These are phyloP conservation scores for Vitis amurensis DNA, from an alignment of 164 flowering plant species.

Conservation along the genomic window DNA sequence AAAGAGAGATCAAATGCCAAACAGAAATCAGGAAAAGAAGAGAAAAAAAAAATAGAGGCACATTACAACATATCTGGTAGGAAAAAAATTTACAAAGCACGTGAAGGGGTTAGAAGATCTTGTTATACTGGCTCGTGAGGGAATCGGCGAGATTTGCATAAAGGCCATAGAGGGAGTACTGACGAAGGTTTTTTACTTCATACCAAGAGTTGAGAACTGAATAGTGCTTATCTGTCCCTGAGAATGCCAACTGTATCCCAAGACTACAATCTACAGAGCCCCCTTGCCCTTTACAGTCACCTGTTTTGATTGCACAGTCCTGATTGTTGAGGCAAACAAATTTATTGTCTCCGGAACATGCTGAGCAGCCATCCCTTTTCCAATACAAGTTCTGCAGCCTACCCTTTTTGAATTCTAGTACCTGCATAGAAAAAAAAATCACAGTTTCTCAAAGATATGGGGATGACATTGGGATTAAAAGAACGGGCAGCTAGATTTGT, in stretches of 20 bases:
- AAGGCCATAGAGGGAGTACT: slow-evolving; percentile 84
- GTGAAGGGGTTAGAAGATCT: slow-evolving; percentile 41
- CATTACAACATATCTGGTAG: not conserved
- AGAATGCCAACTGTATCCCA: slow-evolving; percentile 87
- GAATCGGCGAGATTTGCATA: slow-evolving; percentile 74
- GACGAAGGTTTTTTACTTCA: slow-evolving; percentile 80
- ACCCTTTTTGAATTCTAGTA: slow-evolving; percentile 85
- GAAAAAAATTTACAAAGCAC: slow-evolving; percentile 6
- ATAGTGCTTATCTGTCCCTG: slow-evolving; percentile 93
- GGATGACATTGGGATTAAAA: not conserved
- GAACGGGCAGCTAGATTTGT: not conserved
- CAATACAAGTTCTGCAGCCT: slow-evolving; percentile 83
- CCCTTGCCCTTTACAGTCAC: slow-evolving; percentile 54
- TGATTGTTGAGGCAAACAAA: slow-evolving; percentile 82
- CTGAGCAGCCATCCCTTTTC: slow-evolving; percentile 90
- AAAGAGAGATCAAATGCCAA: too few species aligned
- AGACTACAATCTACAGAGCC: slow-evolving; percentile 88
- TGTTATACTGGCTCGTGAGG: slow-evolving; percentile 73
- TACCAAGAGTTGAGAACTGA: slow-evolving; percentile 87
- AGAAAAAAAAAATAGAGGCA: too few species aligned
- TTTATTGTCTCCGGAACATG: slow-evolving; percentile 56
- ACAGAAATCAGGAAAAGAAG: too few species aligned
- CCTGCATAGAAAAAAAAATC: slow-evolving; percentile 39
- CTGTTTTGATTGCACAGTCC: slow-evolving; percentile 78
- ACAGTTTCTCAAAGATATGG: not conserved